Base-by-base conservation (phyloP, 2,329 filamentous ascomycete genomes). In the Botrytis sinoallii region DNA sequence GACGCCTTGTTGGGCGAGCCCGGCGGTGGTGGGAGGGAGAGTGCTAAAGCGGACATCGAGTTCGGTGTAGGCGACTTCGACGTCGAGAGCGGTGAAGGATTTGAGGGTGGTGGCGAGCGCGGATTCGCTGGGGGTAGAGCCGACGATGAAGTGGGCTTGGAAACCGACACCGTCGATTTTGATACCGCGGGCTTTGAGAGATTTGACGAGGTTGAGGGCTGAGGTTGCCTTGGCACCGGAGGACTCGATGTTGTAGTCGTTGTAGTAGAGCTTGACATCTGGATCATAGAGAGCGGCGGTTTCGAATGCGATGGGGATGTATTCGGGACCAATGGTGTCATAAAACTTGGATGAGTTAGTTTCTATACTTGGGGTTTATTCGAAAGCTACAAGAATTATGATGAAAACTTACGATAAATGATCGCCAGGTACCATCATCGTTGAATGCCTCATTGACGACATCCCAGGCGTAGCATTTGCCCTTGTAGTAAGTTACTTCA, bases 361-460 rank as follows among this genome's bases (percentile, higher is more conserved):
- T 52, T 60, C 14, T n/a, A 22, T 42, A 69, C 46, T 38, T 6
- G 25, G 6, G n/a, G 0, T 57, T 42, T 59, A 12, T 20, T 57
- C 7, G 22, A 32, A n/a, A 84, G 82, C 29, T 29, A 60, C 12
- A 32, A 48, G 73, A 64, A 76, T 84, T 85, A 57, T 84, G 81
- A 81, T 86, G 86, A 81, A 88, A 91, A 73, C 71, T 73, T 73
- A 73, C 71, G 75, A 91, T 83, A 74, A 82, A 84, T 69, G 82
- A 76, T 73, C 88, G 84, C 81, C 84, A 88, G 20, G 83, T 85
- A 25, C 88, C 88, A 77, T 88, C 85, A 35, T 91, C 89, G 73
- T 87, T 85, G 70, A 90, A 85, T 18, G 86, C 87, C 82, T 92
- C 89, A 79, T 92, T 92, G 32, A 91, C 86, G 0, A 92, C 90